phyloP scores from a whole-genome alignment of 2,329 filamentous ascomycete species.

The Fusarium pseudograminearum region DNA sequence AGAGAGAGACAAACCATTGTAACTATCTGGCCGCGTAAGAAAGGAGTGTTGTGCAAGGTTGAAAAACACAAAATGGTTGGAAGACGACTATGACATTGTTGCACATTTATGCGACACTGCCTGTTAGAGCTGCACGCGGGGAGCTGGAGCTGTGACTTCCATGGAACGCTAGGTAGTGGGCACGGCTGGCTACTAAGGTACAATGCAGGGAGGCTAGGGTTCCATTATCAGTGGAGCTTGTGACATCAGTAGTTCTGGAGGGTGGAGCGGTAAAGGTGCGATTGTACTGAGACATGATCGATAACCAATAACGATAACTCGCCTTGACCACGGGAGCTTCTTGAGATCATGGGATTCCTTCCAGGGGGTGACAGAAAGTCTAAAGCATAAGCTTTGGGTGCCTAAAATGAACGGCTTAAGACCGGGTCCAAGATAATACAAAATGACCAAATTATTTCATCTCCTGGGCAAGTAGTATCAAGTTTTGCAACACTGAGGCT shows the following conservation, averaged over 20 bases:
- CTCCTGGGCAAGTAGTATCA: not conserved
- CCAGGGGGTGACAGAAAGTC: not conserved
- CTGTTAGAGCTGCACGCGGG: conserved; percentile 19
- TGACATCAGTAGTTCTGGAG: conserved; percentile 35
- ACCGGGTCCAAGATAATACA: not conserved
- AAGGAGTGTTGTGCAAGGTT: conserved; percentile 25
- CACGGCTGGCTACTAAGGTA: not conserved
- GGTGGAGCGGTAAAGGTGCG: conserved; percentile 23
- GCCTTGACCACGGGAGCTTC: conserved; percentile 31
- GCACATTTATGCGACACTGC: conserved; percentile 19
- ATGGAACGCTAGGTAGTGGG: not conserved
- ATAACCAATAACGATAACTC: conserved; percentile 27
- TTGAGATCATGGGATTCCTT: conserved; percentile 31
- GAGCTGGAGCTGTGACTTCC: conserved; percentile 14
- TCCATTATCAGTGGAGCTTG: conserved; percentile 26
- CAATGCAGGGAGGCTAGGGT: conserved; percentile 10
- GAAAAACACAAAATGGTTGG: conserved; percentile 18
- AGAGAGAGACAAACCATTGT: conserved; percentile 37
- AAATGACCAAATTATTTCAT: not conserved
- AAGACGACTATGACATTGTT: conserved; percentile 7
- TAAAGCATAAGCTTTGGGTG: not conserved
- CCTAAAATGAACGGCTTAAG: not conserved
- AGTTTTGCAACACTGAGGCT: not conserved
- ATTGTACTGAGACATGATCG: conserved; percentile 7
- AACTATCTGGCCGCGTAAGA: conserved; percentile 32